Conservation (phyloP, 2,329 filamentous ascomycete genomes). For the Arthrobotrys iridis region DNA sequence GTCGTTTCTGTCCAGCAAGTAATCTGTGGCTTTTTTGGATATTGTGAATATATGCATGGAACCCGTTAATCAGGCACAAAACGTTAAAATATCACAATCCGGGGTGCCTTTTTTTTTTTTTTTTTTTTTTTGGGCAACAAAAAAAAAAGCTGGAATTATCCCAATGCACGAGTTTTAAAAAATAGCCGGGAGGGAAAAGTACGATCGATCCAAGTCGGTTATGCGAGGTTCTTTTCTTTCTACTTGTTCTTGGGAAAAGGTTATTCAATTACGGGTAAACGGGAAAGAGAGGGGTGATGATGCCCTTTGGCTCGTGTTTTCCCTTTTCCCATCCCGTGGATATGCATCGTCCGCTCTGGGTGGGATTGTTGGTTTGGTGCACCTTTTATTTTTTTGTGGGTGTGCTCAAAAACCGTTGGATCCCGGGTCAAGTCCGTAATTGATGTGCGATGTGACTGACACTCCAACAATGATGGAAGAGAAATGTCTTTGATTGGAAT, state of each 20-base stretch:
- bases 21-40: background rate
- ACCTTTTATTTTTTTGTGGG: background rate
- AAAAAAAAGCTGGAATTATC: background rate
- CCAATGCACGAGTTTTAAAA: conserved; percentile 42
- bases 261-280: conserved; percentile 42
- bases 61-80: background rate
- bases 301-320: background rate
- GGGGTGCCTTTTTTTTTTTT: no score
- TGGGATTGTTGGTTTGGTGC: conserved; percentile 6
- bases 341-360: background rate
- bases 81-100: conserved; percentile 3
- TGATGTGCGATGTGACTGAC: background rate
- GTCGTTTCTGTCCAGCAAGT: background rate
- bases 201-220: conserved; percentile 36
- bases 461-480: background rate
- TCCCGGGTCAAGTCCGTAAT: no score
- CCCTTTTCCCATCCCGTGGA: background rate
- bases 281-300: conserved; percentile 23
- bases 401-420: background rate
- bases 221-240: no score
- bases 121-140: background rate
- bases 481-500: conserved; percentile 17
- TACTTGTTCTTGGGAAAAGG: background rate
- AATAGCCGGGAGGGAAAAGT: conserved; percentile 34
- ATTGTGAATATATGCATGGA: conserved; percentile 24